Percentiles rank a stretch among this genome's conserved stretches.
Conservation (phyloP, 1,284 basidiomycete species). For the Marasmius sp. region DNA sequence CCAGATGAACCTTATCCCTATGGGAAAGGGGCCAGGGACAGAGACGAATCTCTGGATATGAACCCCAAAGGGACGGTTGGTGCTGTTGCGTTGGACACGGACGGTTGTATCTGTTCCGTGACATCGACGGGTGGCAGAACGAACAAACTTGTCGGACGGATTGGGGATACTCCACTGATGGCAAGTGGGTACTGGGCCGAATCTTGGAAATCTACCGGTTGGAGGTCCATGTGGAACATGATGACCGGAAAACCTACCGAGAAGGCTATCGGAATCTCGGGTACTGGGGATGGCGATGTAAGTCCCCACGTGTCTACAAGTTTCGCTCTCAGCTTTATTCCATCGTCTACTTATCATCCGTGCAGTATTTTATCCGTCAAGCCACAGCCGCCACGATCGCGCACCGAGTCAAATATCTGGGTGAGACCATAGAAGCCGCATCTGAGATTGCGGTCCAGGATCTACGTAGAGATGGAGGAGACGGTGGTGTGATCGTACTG, state of each 20-base stretch:
- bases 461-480: slow-evolving; percentile 53
- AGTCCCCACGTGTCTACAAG: slow-evolving; percentile 19
- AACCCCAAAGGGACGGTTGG: slow-evolving; percentile 80
- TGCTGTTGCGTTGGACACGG: slow-evolving; percentile 74
- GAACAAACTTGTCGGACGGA: slow-evolving; percentile 78
- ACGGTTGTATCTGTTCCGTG: slow-evolving; percentile 69
- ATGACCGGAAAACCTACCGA: slow-evolving; percentile 34
- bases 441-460: slow-evolving; percentile 55
- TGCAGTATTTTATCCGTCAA: slow-evolving; percentile 74
- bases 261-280: slow-evolving; percentile 72
- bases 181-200: slow-evolving; percentile 83
- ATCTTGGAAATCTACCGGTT: slow-evolving; percentile 57
- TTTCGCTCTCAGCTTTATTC: slow-evolving; percentile 5
- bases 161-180: slow-evolving; percentile 81
- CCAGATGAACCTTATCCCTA: slow-evolving; percentile 53
- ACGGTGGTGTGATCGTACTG: slow-evolving; percentile 72
- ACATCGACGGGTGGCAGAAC: slow-evolving; percentile 83
- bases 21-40: slow-evolving; percentile 8
- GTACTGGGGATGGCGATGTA: slow-evolving; percentile 84
- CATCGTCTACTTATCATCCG: slow-evolving; percentile 7
- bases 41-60: slow-evolving; percentile 44
- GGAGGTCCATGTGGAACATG: slow-evolving; percentile 40
- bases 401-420: slow-evolving; percentile 61
- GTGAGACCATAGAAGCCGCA: slow-evolving; percentile 57
- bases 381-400: slow-evolving; percentile 68